A percentile compares a stretch with the other conserved stretches of the same genome.
Evolutionary conservation across 225 moss, liverwort and hornwort genomes (phyloP).

Genomic region (Physcomitrium patens): DNA sequence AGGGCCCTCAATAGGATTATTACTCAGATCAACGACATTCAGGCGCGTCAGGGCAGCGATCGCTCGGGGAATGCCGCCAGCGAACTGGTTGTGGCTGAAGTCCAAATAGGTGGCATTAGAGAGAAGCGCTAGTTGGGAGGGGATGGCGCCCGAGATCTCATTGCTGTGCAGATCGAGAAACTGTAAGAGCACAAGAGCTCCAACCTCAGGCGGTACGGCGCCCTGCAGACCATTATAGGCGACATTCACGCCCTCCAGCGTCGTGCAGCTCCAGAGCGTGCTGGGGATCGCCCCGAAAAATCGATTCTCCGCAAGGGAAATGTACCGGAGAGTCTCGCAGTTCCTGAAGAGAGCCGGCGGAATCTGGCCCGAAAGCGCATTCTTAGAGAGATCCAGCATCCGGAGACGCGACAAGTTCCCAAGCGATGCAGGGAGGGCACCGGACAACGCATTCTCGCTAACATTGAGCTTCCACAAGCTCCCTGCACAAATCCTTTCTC

Average conservation of each 20-base stretch:
- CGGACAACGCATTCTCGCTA: constrained; percentile 69
- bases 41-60: constrained; percentile 16
- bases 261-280: constrained; percentile 54
- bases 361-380: constrained; percentile 57
- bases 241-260: constrained; percentile 45
- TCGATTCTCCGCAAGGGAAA: constrained; percentile 63
- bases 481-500: constrained; percentile 30
- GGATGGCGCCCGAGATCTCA: constrained; percentile 40
- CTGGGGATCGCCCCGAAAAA: constrained; percentile 67
- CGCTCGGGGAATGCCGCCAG: constrained; percentile 22
- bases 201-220: constrained; percentile 32
- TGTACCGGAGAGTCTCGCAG: constrained; percentile 54
- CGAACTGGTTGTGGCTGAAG: constrained; percentile 28
- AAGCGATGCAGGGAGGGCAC: constrained; percentile 54
- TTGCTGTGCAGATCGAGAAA: constrained; percentile 45
- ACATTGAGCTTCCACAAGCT: constrained; percentile 75
- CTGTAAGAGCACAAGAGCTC: constrained; percentile 37
- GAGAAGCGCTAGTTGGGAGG: constrained; percentile 36
- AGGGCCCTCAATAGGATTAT: constrained; percentile 44
- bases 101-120: constrained; percentile 39
- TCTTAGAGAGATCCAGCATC: constrained; percentile 63
- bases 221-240: constrained; percentile 50
- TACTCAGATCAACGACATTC: constrained; percentile 27
- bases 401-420: constrained; percentile 54
- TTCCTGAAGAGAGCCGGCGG: constrained; percentile 57